Percentiles rank a stretch among this genome's conserved stretches.
phyloP scores from a whole-genome alignment of 257 asterid species.

The Lycium ferocissimum region DNA sequence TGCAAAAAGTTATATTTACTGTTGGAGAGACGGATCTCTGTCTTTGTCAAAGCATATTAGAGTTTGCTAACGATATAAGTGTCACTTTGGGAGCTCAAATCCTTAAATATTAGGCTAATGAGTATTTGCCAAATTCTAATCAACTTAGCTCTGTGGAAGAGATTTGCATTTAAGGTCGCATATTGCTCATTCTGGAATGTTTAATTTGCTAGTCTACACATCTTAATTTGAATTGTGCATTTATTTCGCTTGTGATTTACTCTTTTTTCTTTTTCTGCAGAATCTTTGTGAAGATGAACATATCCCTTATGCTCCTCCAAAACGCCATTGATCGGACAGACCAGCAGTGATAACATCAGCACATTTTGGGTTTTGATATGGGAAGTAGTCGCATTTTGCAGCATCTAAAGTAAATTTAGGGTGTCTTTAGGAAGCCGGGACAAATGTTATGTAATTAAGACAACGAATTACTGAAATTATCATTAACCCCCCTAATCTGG shows the following conservation, averaged over 20 bases:
- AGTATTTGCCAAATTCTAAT: background rate
- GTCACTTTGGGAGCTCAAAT: background rate
- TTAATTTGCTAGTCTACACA: background rate
- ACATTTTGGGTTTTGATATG: slow-evolving; percentile 4
- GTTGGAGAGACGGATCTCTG: background rate
- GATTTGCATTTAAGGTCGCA: background rate
- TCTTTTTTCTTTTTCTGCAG: slow-evolving; percentile 49
- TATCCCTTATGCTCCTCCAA: slow-evolving; percentile 75
- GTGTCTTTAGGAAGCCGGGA: background rate
- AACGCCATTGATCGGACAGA: slow-evolving; percentile 50
- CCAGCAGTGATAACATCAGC: background rate
- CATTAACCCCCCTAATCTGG: background rate
- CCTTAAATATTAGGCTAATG: background rate
- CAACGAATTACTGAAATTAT: background rate
- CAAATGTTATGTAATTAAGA: slow-evolving; percentile 20
- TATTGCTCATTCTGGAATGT: background rate
- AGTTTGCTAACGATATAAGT: background rate
- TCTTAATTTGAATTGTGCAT: background rate
- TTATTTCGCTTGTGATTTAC: background rate
- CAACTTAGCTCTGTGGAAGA: background rate
- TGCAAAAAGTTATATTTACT: background rate
- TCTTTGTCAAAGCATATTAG: background rate
- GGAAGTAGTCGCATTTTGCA: slow-evolving; percentile 1
- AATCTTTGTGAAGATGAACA: slow-evolving; percentile 75
- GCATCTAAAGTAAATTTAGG: background rate